Evolutionary conservation across 139 green algal genomes (phyloP).

Genomic region (Picocystis salinarum): DNA sequence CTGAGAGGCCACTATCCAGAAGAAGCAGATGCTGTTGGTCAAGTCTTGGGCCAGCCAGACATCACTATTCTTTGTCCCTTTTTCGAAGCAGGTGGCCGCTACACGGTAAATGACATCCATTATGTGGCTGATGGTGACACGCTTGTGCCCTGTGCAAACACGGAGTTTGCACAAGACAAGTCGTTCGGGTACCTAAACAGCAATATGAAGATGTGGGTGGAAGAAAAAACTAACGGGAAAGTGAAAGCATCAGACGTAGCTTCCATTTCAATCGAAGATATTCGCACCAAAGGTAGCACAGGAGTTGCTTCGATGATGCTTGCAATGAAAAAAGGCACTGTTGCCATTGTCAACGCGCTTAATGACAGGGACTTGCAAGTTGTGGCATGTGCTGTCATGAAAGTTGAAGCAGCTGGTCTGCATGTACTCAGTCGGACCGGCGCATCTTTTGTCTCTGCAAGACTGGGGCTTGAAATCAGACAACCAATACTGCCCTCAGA

Average conservation of each 20-base stretch:
- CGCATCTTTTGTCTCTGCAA: constrained; percentile 15
- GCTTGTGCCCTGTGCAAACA: background rate
- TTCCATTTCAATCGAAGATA: constrained; percentile 13
- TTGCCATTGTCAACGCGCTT: constrained; percentile 18
- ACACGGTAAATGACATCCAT: constrained; percentile 19
- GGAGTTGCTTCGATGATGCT: constrained; percentile 6
- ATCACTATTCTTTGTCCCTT: constrained; percentile 18
- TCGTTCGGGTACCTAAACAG: constrained; percentile 17
- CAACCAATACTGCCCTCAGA: constrained; percentile 9
- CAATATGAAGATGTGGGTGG: constrained; percentile 19
- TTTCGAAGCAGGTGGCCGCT: constrained; percentile 17
- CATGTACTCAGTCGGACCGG: constrained; percentile 13
- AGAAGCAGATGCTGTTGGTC: constrained; percentile 14
- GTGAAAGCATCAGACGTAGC: constrained; percentile 10
- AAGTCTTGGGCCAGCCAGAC: constrained; percentile 10
- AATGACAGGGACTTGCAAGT: constrained; percentile 17
- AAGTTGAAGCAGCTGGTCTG: constrained; percentile 3
- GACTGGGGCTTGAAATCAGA: constrained; percentile 5
- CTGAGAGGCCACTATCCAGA: constrained; percentile 22
- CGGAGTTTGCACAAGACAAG: constrained; percentile 23
- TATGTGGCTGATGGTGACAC: constrained; percentile 19
- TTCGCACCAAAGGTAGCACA: constrained; percentile 11
- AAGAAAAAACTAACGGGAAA: constrained; percentile 18
- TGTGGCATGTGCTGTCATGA: constrained; percentile 5
- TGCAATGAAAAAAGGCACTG: constrained; percentile 3